These are phyloP conservation scores for Hansenula sp. DNA, from an alignment of 1,139 yeast species.

Conservation along the genomic window DNA sequence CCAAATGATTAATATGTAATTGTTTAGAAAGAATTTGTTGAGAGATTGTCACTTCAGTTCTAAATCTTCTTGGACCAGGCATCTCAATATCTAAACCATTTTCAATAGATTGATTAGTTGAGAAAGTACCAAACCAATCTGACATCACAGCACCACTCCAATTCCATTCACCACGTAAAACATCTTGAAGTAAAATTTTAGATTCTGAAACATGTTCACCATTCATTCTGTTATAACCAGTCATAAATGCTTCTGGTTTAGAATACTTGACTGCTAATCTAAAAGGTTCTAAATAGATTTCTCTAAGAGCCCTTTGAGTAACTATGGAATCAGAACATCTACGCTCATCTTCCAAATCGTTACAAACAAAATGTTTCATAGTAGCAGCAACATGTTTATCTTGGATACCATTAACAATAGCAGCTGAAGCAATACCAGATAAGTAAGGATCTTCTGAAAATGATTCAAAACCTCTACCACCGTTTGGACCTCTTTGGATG, in stretches of 20 bases:
- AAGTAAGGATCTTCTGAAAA: conserved; percentile 59
- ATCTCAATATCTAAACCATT: conserved; percentile 61
- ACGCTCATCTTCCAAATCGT: conserved; percentile 57
- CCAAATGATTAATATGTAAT: conserved; percentile 16
- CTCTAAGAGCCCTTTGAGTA: conserved; percentile 57
- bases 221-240: conserved; percentile 55
- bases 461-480: conserved; percentile 63
- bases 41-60: conserved; percentile 36
- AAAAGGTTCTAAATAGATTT: conserved; percentile 57
- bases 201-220: conserved; percentile 53
- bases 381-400: conserved; percentile 48
- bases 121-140: conserved; percentile 62
- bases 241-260: conserved; percentile 51
- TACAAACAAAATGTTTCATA: conserved; percentile 56
- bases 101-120: conserved; percentile 40
- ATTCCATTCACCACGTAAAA: conserved; percentile 51
- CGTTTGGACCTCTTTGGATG: conserved; percentile 55
- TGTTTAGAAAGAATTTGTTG: conserved; percentile 35
- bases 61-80: conserved; percentile 55
- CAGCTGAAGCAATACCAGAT: conserved; percentile 49
- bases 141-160: conserved; percentile 55
- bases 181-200: conserved; percentile 35
- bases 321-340: conserved; percentile 42
- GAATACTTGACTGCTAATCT: conserved; percentile 48
- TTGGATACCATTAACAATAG: conserved; percentile 52